A percentile compares a stretch with the other conserved stretches of the same genome.
These are phyloP conservation scores for Lunularia cruciata DNA, from an alignment of 225 moss, liverwort and hornwort species.

Conservation along the genomic window DNA sequence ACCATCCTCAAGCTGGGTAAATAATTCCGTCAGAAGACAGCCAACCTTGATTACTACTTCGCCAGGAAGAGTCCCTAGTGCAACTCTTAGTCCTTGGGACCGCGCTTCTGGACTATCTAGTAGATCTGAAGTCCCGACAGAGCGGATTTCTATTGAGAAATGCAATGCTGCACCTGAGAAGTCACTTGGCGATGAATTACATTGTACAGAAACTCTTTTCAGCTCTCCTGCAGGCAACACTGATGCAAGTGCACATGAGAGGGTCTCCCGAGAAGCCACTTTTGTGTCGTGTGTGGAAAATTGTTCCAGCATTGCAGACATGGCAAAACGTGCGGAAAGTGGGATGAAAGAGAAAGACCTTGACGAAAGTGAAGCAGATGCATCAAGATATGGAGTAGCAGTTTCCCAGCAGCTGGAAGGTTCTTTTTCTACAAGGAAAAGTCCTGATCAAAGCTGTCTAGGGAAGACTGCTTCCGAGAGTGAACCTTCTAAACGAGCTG, in stretches of 20 bases:
- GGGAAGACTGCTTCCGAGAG: neutral
- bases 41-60: neutral
- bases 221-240: neutral
- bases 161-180: neutral
- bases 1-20: slow-evolving; percentile 5
- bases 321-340: neutral
- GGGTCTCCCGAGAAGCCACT: neutral
- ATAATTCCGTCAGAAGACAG: neutral
- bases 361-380: neutral
- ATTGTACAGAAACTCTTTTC: slow-evolving; percentile 10
- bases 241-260: neutral
- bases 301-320: neutral
- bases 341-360: neutral
- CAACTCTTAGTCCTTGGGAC: neutral
- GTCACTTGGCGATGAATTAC: neutral
- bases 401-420: slow-evolving; percentile 2
- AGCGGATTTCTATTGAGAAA: neutral
- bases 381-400: neutral
- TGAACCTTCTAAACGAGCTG: neutral
- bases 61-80: neutral
- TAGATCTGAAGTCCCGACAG: slow-evolving; percentile 1
- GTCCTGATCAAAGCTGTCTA: neutral
- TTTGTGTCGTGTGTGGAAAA: neutral
- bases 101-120: neutral
- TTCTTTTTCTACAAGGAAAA: neutral